Evolutionary conservation across 768 basidiomycete species (phyloP).

Genomic region (Mycena alexandri): DNA sequence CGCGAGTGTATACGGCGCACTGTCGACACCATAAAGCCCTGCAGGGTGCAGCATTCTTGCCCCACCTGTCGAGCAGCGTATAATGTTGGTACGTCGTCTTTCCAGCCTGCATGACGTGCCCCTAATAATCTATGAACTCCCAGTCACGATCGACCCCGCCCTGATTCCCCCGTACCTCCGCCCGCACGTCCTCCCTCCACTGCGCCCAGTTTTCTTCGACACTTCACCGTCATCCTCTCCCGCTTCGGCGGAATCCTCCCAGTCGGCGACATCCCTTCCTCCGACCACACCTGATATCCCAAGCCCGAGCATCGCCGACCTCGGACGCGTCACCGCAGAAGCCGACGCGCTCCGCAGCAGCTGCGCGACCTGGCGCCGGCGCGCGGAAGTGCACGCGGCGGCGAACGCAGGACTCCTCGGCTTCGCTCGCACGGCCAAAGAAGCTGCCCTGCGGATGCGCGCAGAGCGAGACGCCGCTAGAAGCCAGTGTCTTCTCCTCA

Average conservation of each 20-base stretch:
- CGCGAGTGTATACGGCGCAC: slow-evolving; percentile 26
- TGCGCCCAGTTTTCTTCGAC: slow-evolving; percentile 28
- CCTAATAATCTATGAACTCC: neutral
- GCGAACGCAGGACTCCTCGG: slow-evolving; percentile 27
- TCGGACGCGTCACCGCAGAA: slow-evolving; percentile 14
- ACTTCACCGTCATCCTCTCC: neutral
- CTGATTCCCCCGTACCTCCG: slow-evolving; percentile 30
- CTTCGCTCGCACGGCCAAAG: slow-evolving; percentile 19
- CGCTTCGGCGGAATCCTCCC: neutral
- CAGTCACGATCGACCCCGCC: slow-evolving; percentile 28
- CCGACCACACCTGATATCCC: neutral
- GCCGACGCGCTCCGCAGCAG: slow-evolving; percentile 17
- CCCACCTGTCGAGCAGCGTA: slow-evolving; percentile 24
- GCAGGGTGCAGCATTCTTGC: slow-evolving; percentile 27
- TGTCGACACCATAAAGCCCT: slow-evolving; percentile 17
- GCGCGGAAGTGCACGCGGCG: slow-evolving; percentile 33
- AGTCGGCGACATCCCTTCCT: neutral
- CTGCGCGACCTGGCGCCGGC: slow-evolving; percentile 28
- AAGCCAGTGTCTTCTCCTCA: neutral
- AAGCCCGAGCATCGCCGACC: neutral
- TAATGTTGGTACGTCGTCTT: slow-evolving; percentile 18
- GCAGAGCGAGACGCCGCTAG: slow-evolving; percentile 23
- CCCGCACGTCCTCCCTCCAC: slow-evolving; percentile 26
- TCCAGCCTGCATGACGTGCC: neutral
- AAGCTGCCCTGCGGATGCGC: slow-evolving; percentile 23